These are phyloP conservation scores for Phaffia tasmanica DNA, from an alignment of 768 basidiomycete species.

Conservation along the genomic window DNA sequence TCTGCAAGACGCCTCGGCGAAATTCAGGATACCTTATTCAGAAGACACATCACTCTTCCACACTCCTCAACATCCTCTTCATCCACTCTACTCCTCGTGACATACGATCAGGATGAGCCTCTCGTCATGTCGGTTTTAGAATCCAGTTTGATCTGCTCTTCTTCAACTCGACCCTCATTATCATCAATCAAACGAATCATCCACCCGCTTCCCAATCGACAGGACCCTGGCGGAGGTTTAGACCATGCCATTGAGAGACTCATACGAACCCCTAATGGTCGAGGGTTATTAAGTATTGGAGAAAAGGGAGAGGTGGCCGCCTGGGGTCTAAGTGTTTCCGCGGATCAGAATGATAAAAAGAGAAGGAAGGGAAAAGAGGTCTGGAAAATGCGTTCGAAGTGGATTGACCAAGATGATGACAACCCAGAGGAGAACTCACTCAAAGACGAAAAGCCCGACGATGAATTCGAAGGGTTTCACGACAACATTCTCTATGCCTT, in stretches of 20 bases:
- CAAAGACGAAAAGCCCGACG: constrained; percentile 1
- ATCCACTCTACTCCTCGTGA: constrained; percentile 10
- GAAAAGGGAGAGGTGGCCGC: constrained; percentile 30
- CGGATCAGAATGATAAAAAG: neutral
- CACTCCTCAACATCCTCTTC: constrained; percentile 5
- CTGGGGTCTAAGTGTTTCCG: constrained; percentile 30
- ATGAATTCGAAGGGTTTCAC: neutral
- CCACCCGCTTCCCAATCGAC: constrained; percentile 21
- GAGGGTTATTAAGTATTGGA: constrained; percentile 32
- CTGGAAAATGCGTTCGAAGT: constrained; percentile 15
- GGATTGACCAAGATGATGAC: constrained; percentile 7
- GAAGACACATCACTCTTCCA: neutral
- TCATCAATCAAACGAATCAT: constrained; percentile 3
- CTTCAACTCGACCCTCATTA: neutral
- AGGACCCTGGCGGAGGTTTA: constrained; percentile 28
- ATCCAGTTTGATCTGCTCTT: neutral
- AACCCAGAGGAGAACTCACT: constrained; percentile 3
- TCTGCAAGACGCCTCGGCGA: neutral
- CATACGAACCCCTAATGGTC: constrained; percentile 36
- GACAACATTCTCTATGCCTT: neutral
- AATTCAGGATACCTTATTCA: neutral
- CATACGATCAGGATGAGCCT: constrained; percentile 15
- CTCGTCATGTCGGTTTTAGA: constrained; percentile 1
- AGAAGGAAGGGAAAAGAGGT: neutral
- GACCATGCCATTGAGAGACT: constrained; percentile 27